Evolutionary conservation across 1,139 yeast genomes (phyloP).

Genomic region (Pichia sp.): DNA sequence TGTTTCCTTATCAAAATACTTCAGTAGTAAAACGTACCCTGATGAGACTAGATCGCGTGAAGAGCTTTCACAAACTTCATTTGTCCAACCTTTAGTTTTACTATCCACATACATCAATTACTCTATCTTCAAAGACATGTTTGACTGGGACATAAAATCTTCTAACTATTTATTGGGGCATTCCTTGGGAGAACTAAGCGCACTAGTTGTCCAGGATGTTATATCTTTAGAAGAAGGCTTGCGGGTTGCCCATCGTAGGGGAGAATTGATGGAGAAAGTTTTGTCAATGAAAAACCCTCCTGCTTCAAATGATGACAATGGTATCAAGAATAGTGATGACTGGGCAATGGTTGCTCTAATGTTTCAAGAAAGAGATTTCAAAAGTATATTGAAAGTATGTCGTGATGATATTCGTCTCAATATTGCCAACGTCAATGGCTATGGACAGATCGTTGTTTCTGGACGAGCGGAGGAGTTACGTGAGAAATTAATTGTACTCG

Average conservation of each 20-base stretch:
- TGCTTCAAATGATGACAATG: no score
- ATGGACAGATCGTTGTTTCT: conserved; percentile 34
- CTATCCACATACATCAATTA: conserved; percentile 29
- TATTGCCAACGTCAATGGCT: conserved; percentile 34
- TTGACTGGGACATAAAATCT: conserved; percentile 23
- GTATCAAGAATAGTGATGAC: not conserved
- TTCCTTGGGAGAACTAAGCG: conserved; percentile 35
- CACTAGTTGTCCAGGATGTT: conserved; percentile 29
- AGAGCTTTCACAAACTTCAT: conserved; percentile 28
- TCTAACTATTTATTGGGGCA: conserved; percentile 34
- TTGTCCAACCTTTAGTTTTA: conserved; percentile 35
- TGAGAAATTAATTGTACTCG: conserved; percentile 16
- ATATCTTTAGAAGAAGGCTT: conserved; percentile 29
- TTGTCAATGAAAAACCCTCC: not conserved
- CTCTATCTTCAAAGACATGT: conserved; percentile 19
- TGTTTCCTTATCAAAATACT: conserved; percentile 10
- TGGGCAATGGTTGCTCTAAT: conserved; percentile 33
- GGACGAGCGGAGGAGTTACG: conserved; percentile 25
- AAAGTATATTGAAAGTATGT: conserved; percentile 18
- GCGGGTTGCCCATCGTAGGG: conserved; percentile 29
- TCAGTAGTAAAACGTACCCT: conserved; percentile 9
- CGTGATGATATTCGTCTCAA: conserved; percentile 21
- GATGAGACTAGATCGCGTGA: not conserved
- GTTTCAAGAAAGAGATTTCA: conserved; percentile 27
- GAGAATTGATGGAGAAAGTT: conserved; percentile 32